phyloP scores from a whole-genome alignment of 1,284 basidiomycete species.

The Rhodotorula mucilaginosa region DNA sequence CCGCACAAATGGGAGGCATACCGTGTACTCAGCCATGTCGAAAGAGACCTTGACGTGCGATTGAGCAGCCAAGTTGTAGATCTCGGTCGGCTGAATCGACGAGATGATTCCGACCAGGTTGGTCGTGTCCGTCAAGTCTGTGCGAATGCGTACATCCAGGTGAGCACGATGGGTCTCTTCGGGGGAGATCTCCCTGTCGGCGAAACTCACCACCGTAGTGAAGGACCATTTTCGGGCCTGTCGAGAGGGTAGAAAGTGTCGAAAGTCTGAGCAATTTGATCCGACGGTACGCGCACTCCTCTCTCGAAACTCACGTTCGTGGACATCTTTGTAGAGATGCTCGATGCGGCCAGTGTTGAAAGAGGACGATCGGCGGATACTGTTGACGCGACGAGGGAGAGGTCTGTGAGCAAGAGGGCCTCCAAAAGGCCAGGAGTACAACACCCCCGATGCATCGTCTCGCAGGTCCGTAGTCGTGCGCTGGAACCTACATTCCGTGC shows the following conservation, averaged over 20 bases:
- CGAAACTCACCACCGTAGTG: slow-evolving; percentile 67
- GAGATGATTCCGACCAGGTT: slow-evolving; percentile 91
- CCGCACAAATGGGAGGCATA: slow-evolving; percentile 33
- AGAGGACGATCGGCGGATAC: slow-evolving; percentile 86
- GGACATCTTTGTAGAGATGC: slow-evolving; percentile 81
- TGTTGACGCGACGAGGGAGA: slow-evolving; percentile 50
- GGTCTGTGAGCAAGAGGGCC: neutral
- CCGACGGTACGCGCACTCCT: neutral
- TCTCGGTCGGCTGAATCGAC: slow-evolving; percentile 80
- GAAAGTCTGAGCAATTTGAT: too few species aligned
- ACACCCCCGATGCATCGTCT: too few species aligned
- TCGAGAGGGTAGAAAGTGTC: neutral
- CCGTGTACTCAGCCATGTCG: slow-evolving; percentile 92
- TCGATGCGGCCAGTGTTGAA: slow-evolving; percentile 90
- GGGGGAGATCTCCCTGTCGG: neutral
- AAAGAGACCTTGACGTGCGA: slow-evolving; percentile 95
- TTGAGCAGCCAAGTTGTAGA: slow-evolving; percentile 92
- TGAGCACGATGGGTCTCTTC: too few species aligned
- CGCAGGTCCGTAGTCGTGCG: neutral
- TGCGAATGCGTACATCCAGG: too few species aligned
- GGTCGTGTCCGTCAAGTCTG: slow-evolving; percentile 72
- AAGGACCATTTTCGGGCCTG: slow-evolving; percentile 66
- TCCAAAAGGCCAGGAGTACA: neutral
- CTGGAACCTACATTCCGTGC: slow-evolving; percentile 56
- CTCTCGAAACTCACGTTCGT: slow-evolving; percentile 55